Evolutionary conservation across 2,329 filamentous ascomycete genomes (phyloP), one percentile per base, ranked within the genome.

Genomic region (Pseudohalonectria lignicola): DNA sequence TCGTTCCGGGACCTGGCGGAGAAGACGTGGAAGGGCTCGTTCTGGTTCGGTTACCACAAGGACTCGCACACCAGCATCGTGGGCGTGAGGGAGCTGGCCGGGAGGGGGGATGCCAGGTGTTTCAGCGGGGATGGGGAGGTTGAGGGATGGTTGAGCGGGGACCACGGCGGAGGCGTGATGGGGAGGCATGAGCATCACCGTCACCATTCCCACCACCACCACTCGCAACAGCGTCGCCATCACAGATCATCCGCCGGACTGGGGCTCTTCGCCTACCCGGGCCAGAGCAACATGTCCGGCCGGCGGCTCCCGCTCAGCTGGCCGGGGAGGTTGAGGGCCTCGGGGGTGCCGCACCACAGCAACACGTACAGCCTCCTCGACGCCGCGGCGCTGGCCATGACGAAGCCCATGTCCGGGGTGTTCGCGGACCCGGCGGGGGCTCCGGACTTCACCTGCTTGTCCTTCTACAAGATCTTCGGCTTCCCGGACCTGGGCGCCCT

Each of bases 221-320:
- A 17, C 3, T 34, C 5, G 31, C 25, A 21, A 13, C 32, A 19
- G 10, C 23, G 23, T 7, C 23, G 23, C 8, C 23, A 21, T 18
- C 36, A 29, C 15, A n/a, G 41, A 19, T 18, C 39, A 46, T 5
- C 45, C 12, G 18, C 46, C n/a, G 48, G 53, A 8, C 52, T 64
- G 9, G 61, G 63, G 2, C 50, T 74, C 3, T 77, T 84, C 45
- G 76, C 76, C 16, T 83, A 77, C 51, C 77, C 79, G 4, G 79
- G 73, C 1, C 79, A 84, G 52, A 82, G 77, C 20, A 83, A 84
- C 50, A 76, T 84, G 66, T 79, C 74, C 31, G 79, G 79, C 7
- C 64, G 74, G 16, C 66, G 78, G 41, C 57, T 82, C 31, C 76
- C 79, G 4, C 55, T 75, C 20, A 53, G 59, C 1, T 83, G 79